A percentile compares a stretch with the other conserved stretches of the same genome.
phyloP scores from a whole-genome alignment of 441 rosid genomes.

The Biscutella laevigata region DNA sequence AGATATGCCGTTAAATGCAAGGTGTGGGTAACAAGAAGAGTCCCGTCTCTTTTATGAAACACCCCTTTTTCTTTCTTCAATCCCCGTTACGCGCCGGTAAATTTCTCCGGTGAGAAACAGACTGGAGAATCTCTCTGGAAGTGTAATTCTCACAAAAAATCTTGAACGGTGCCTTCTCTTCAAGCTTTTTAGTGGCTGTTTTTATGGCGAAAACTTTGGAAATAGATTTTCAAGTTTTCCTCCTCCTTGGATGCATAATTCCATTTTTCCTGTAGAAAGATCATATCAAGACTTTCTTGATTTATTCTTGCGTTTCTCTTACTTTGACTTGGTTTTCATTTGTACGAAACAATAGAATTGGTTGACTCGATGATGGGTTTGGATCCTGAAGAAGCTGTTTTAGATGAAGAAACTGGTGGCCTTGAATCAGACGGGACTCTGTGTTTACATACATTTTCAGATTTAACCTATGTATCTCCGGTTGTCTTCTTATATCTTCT shows the following conservation, averaged over 20 bases:
- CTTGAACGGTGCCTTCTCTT: too few relatives aligned
- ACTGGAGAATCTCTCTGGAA: too few relatives aligned
- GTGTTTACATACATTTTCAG: conserved; percentile 51
- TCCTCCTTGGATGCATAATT: background rate
- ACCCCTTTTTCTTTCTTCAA: too few relatives aligned
- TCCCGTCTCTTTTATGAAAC: too few relatives aligned
- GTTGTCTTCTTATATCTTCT: conserved; percentile 73
- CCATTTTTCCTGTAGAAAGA: background rate
- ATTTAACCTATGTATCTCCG: conserved; percentile 60
- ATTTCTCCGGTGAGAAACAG: too few relatives aligned
- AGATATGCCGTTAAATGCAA: too few relatives aligned
- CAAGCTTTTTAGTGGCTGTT: too few relatives aligned
- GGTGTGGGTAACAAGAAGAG: too few relatives aligned
- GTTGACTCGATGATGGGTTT: conserved; percentile 32
- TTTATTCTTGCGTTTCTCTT: background rate
- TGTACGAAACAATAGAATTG: background rate
- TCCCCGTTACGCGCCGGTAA: too few relatives aligned
- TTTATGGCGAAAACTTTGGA: too few relatives aligned
- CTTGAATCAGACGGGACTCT: conserved; percentile 28
- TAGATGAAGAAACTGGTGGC: conserved; percentile 4
- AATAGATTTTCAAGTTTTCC: too few relatives aligned
- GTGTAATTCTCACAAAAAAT: too few relatives aligned
- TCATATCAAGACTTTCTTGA: background rate
- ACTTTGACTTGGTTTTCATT: background rate
- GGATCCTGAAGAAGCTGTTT: conserved; percentile 10